These are phyloP conservation scores for Discostella stelligeroides DNA, from an alignment of 108 stramenopile species.

Conservation along the genomic window DNA sequence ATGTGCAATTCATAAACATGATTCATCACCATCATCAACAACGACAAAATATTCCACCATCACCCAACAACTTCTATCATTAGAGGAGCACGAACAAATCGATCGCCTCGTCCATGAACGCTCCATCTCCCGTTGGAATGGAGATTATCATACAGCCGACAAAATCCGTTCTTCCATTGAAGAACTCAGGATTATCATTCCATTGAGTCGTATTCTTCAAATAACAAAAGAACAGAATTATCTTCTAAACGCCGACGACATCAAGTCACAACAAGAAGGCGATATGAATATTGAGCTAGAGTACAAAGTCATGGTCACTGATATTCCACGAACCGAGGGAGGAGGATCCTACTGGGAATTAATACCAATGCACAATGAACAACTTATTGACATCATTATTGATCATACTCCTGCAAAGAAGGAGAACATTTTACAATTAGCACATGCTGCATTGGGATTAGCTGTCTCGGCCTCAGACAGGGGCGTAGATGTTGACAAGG, in stretches of 20 bases:
- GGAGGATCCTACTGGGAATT: slow-evolving; percentile 65
- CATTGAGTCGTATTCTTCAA: slow-evolving; percentile 26
- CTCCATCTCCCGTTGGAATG: slow-evolving; percentile 57
- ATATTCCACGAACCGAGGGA: slow-evolving; percentile 60
- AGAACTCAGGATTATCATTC: slow-evolving; percentile 21
- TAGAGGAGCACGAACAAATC: slow-evolving; percentile 16
- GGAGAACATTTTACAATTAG: slow-evolving; percentile 63
- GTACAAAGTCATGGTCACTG: slow-evolving; percentile 49
- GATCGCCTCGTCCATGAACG: slow-evolving; percentile 52
- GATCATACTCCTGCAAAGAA: slow-evolving; percentile 17
- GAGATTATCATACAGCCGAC: slow-evolving; percentile 62
- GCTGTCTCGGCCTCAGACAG: slow-evolving; percentile 47
- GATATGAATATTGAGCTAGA: slow-evolving; percentile 10
- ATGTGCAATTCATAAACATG: no score
- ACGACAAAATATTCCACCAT: neutral
- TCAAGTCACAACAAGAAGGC: neutral
- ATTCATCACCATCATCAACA: no score
- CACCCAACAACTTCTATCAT: slow-evolving; percentile 6
- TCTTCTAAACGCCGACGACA: neutral
- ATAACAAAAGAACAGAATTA: neutral
- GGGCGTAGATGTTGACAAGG: slow-evolving; percentile 23
- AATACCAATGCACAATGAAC: slow-evolving; percentile 5
- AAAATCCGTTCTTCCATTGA: slow-evolving; percentile 39
- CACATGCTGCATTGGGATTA: slow-evolving; percentile 69
- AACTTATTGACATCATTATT: neutral